Evolutionary conservation across 495 filamentous ascomycete genomes (phyloP), one percentile per base, ranked within the genome.

Genomic region (Aeminium ludgeri): DNA sequence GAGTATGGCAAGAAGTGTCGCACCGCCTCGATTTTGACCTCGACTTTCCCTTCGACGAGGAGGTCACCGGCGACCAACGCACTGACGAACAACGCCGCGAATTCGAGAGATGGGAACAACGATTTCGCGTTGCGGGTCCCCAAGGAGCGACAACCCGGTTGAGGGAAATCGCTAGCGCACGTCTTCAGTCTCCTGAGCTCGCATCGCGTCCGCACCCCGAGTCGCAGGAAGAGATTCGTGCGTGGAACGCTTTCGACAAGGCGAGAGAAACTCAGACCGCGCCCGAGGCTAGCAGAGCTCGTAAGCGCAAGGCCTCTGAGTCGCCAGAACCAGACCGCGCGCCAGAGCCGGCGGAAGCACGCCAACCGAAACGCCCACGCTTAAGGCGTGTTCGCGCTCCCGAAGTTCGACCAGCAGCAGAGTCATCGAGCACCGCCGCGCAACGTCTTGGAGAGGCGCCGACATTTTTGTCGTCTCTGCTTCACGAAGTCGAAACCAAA

Each of bases 211-310:
- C 73, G 69, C 1, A 68, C 73, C 27, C 69, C 10, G 80, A 86
- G 58, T 76, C 80, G 0, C 62, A 75, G 10, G 84, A 92, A 41
- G 86, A 91, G 53, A 68, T 76, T 46, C 68, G 73, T 20, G 86
- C 86, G 10, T 95, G 86, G 86, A 82, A 86, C 39, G 82, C 76
- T 16, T 76, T 93, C 41, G 85, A 95, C 48, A 80, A 74, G 46
- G 82, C 83, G 28, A 72, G 79, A 50, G 77, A 85, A 23, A 67
- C 76, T 12, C 36, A 38, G 28, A 40, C 43, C 15, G 47, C 65
- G 20, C 53, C 68, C 35, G 64, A 65, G 1, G 47, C 43, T n/a
- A 47, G 59, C 13, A 58, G 47, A 11, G 64, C 60, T 34, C 62
- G 81, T 34, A 94, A 94, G 58, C 69, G 85, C 32, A 87, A 84